Conservation (phyloP, 2,329 filamentous ascomycete species). For the Tolypocladium ophioglossoides region DNA sequence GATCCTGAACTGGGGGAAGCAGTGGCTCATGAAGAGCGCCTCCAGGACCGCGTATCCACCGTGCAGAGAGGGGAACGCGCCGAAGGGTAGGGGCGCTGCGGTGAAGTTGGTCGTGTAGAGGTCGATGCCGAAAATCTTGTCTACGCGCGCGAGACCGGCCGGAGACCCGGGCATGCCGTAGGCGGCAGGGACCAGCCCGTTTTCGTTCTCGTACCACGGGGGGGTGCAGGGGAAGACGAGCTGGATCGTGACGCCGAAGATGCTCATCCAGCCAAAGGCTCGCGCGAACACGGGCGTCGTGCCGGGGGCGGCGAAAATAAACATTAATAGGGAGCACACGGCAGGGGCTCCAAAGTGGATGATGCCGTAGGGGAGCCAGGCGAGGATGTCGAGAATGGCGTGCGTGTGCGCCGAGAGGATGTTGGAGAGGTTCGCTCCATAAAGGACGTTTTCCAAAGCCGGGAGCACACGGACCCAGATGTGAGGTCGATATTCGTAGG, state of each 20-base stretch:
- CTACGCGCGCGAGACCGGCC: slow-evolving; percentile 79
- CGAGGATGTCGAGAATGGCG: slow-evolving; percentile 72
- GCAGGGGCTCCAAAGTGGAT: slow-evolving; percentile 82
- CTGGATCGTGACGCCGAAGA: slow-evolving; percentile 79
- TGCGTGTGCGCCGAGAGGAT: slow-evolving; percentile 86
- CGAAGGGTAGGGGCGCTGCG: slow-evolving; percentile 83
- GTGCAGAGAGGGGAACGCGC: slow-evolving; percentile 89
- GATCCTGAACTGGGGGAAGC: slow-evolving; percentile 73
- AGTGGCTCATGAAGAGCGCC: slow-evolving; percentile 84
- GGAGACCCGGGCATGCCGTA: slow-evolving; percentile 87
- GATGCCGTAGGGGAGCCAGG: slow-evolving; percentile 89
- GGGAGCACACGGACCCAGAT: slow-evolving; percentile 95
- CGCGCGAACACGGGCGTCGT: slow-evolving; percentile 76
- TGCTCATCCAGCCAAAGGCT: slow-evolving; percentile 86
- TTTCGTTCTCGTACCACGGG: slow-evolving; percentile 93
- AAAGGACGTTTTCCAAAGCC: slow-evolving; percentile 90
- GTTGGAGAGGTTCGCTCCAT: slow-evolving; percentile 91
- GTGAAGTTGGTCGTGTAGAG: slow-evolving; percentile 90
- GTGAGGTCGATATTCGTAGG: slow-evolving; percentile 75
- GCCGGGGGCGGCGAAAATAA: slow-evolving; percentile 79
- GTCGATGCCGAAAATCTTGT: slow-evolving; percentile 81
- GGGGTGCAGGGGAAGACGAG: slow-evolving; percentile 87
- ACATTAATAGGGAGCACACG: slow-evolving; percentile 68
- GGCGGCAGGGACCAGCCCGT: slow-evolving; percentile 82
- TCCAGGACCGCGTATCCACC: slow-evolving; percentile 82